Conservation (phyloP, 495 filamentous ascomycete genomes). For the Haplographium delicatum region DNA sequence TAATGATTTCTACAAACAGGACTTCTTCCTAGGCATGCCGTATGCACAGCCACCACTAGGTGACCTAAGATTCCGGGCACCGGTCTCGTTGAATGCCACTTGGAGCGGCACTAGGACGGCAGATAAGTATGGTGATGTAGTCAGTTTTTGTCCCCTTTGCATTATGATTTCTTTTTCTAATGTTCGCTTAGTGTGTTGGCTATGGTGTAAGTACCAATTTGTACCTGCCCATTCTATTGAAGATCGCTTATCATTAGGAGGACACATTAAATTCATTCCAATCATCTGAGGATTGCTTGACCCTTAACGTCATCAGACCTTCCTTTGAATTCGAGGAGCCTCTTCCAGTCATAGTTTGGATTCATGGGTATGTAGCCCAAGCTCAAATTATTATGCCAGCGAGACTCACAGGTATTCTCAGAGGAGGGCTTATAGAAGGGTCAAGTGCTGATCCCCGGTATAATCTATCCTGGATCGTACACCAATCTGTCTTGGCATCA, state of each 20-base stretch:
- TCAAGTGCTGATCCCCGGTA: background rate
- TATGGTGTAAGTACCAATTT: slow-evolving; percentile 27
- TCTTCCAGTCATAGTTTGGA: slow-evolving; percentile 60
- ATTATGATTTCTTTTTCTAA: background rate
- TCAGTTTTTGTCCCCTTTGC: background rate
- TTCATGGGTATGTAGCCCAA: too few relatives aligned
- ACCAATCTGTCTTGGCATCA: background rate
- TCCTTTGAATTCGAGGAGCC: slow-evolving; percentile 20
- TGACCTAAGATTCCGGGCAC: slow-evolving; percentile 30
- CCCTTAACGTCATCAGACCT: background rate
- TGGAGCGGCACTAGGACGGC: slow-evolving; percentile 28
- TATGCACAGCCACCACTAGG: slow-evolving; percentile 31
- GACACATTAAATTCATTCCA: background rate
- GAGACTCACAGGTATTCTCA: too few relatives aligned
- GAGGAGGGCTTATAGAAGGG: background rate
- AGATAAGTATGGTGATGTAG: slow-evolving; percentile 28
- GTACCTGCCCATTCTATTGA: too few relatives aligned
- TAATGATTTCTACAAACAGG: slow-evolving; percentile 33
- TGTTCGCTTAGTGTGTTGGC: slow-evolving; percentile 40
- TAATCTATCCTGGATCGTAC: background rate
- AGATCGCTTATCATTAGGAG: too few relatives aligned
- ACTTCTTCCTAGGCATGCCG: slow-evolving; percentile 42
- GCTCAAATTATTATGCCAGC: too few relatives aligned
- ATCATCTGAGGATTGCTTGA: slow-evolving; percentile 6
- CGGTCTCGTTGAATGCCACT: slow-evolving; percentile 27